phyloP scores from a whole-genome alignment of 257 asterid genomes.

The Solanum piurae region DNA sequence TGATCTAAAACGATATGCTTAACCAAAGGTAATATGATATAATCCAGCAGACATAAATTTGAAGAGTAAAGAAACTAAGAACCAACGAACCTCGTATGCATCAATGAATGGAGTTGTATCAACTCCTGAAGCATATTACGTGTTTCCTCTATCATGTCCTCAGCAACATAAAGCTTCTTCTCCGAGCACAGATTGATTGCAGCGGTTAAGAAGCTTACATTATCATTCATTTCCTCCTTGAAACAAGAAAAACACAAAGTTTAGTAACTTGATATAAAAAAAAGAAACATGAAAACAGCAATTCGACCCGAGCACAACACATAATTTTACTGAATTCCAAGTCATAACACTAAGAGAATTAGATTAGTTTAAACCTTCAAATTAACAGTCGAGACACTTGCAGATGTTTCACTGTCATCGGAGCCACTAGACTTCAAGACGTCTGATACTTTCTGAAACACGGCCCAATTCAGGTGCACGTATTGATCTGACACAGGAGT shows the following conservation, averaged over 20 bases:
- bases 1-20: neutral
- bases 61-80: neutral
- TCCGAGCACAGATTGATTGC: neutral
- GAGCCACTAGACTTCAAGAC: neutral
- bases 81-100: conserved; percentile 10
- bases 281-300: neutral
- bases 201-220: neutral
- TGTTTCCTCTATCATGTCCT: neutral
- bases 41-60: conserved; percentile 1
- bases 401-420: neutral
- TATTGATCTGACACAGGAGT: neutral
- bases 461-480: conserved; percentile 13
- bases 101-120: neutral
- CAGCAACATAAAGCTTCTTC: conserved; percentile 2
- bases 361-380: conserved; percentile 23
- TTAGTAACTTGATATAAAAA: neutral
- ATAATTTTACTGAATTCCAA: neutral
- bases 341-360: neutral
- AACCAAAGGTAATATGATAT: neutral
- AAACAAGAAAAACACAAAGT: neutral
- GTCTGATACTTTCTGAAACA: conserved; percentile 7
- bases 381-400: neutral
- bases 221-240: conserved; percentile 3
- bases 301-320: neutral
- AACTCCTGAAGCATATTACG: conserved; percentile 7